Base-by-base conservation (phyloP, 495 filamentous ascomycete genomes). In the Ramalina intermedia region DNA sequence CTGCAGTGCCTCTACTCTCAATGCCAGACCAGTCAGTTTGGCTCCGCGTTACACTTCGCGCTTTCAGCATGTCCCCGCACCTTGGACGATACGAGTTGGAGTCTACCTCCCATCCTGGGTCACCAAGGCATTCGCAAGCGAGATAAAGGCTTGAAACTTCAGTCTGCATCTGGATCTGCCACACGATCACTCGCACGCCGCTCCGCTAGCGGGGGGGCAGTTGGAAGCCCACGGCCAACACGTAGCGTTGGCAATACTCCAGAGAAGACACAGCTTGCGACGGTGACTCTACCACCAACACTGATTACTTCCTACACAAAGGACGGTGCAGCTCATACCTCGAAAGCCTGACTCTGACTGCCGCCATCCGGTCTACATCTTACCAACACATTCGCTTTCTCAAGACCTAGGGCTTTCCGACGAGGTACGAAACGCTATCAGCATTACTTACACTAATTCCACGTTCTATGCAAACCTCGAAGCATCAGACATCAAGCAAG, bases 1-100 rank as follows among this genome's bases (percentile, higher is more conserved):
- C 62, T 59, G 39, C 64, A 65, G 49, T 69, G 64, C 48, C 56
- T 69, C 13, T 64, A 67, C 49, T 67, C 66, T 8, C 66, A 67
- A 51, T 69, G 66, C 44, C 60, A 62, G 35, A 65, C 59, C 9
- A 43, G 58, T 46, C 57, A 62, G 16, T 67, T 65, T 49, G 61
- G 55, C 12, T 52, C 53, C 14, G 66, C 66, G 7, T 49, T 69
- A 9, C 61, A 67, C 46, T 47, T 63, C 39, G 51, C 55, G 23
- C 56, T 65, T 21, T 54, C 51, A 26, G 50, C 50, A 43, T 69
- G 66, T 49, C 47, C 51, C 36, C 42, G 46, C 20, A 37, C 51
- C 23, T 29, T 20, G 23, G 35, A 43, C 14, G 51, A 49, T 20
- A 38, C 17, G 18, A 20, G 20, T 27, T 42, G 52, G 35, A 46